These are phyloP conservation scores for Lagenidium giganteum DNA, from an alignment of 352 stramenopile genomes.

Conservation along the genomic window DNA sequence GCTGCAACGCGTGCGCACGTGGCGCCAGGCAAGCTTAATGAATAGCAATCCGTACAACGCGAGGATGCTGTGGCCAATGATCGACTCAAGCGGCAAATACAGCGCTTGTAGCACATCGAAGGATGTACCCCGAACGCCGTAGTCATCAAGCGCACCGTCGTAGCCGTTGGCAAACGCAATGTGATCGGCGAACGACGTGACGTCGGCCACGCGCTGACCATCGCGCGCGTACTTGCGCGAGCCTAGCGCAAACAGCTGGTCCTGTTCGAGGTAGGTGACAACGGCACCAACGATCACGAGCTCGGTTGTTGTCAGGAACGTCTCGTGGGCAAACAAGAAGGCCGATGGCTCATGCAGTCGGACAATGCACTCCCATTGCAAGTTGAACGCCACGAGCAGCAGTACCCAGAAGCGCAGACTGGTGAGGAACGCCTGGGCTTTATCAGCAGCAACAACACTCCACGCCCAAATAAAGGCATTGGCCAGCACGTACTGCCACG, in stretches of 20 bases:
- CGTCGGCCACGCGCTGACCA: slow-evolving; percentile 27
- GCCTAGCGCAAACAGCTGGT: slow-evolving; percentile 22
- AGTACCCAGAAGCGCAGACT: slow-evolving; percentile 48
- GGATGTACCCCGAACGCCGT: no score
- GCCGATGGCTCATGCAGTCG: slow-evolving; percentile 27
- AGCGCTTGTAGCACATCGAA: slow-evolving; percentile 1
- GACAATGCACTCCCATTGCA: slow-evolving; percentile 28
- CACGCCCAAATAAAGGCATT: slow-evolving; percentile 44
- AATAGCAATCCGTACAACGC: slow-evolving; percentile 3
- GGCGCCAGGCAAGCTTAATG: slow-evolving; percentile 8
- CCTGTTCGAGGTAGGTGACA: slow-evolving; percentile 22
- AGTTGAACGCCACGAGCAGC: slow-evolving; percentile 27
- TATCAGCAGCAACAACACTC: slow-evolving; percentile 17
- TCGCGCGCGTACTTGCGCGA: slow-evolving; percentile 30
- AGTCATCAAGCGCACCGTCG: slow-evolving; percentile 46
- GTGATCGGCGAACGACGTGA: slow-evolving; percentile 22
- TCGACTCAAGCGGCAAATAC: slow-evolving; percentile 13
- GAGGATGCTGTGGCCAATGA: slow-evolving; percentile 14
- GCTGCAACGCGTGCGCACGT: no score
- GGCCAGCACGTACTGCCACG: slow-evolving; percentile 40
- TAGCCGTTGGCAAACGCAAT: slow-evolving; percentile 37
- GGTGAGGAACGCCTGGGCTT: slow-evolving; percentile 21
- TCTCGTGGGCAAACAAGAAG: slow-evolving; percentile 29
- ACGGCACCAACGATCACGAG: slow-evolving; percentile 22
- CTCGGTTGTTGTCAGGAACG: slow-evolving; percentile 33